phyloP scores from a whole-genome alignment of 2,329 filamentous ascomycete species.

The Botrytis elliptica region DNA sequence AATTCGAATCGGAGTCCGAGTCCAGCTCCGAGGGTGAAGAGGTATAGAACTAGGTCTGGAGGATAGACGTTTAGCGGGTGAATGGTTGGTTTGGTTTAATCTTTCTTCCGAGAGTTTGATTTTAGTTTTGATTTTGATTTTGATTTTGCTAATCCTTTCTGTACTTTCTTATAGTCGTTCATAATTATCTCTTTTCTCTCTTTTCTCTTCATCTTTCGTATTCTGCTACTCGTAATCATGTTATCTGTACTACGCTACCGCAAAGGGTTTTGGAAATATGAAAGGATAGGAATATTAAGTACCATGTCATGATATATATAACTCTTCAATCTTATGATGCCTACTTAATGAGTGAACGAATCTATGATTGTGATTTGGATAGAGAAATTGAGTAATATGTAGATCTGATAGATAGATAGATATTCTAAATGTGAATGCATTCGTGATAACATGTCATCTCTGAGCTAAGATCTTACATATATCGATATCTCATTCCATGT shows the following conservation, averaged over 20 bases:
- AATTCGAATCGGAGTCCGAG: not conserved
- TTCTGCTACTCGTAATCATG: not conserved
- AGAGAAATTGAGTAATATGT: not conserved
- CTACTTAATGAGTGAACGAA: not conserved
- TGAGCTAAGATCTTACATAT: too few species aligned
- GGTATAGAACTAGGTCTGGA: not conserved
- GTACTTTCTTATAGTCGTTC: not conserved
- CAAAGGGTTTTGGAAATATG: not conserved
- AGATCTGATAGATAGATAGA: too few species aligned
- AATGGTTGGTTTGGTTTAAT: not conserved
- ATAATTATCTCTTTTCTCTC: not conserved
- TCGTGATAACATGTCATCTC: too few species aligned
- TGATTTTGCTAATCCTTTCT: not conserved
- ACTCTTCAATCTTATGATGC: not conserved
- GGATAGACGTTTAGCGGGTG: not conserved
- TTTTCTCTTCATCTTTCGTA: not conserved
- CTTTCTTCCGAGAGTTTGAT: not conserved
- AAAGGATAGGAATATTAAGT: not conserved
- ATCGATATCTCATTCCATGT: not conserved
- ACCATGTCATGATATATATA: not conserved
- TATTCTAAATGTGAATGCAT: too few species aligned
- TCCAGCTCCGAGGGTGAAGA: not conserved
- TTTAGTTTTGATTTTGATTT: not conserved
- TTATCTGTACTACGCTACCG: not conserved
- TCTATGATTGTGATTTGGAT: not conserved